phyloP scores from a whole-genome alignment of 192 early-diverging fungal genomes.

The Backusella liffmaniae region DNA sequence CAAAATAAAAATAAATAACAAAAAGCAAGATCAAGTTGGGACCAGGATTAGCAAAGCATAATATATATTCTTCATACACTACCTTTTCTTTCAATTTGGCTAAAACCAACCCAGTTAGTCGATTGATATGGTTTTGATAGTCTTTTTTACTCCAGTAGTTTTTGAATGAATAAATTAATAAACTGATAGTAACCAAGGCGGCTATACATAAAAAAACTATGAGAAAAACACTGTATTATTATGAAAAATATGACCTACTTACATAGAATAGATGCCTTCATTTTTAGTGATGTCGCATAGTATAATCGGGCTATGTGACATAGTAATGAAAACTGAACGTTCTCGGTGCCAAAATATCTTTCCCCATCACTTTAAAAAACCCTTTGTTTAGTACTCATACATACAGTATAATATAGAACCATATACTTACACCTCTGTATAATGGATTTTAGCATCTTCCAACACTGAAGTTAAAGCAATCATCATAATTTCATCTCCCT shows the following conservation, averaged over 20 bases:
- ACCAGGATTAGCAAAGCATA: not conserved
- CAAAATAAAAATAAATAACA: not conserved
- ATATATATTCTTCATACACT: not conserved
- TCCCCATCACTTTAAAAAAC: not conserved
- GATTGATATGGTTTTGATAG: not conserved
- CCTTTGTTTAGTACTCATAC: not conserved
- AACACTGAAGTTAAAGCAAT: constrained; percentile 8
- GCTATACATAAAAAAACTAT: not conserved
- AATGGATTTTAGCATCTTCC: not conserved
- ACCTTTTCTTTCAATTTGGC: constrained; percentile 3
- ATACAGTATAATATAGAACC: not conserved
- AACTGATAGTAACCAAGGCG: not conserved
- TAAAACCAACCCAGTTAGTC: not conserved
- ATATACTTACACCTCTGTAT: constrained; percentile 5
- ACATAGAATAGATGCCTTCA: constrained; percentile 2
- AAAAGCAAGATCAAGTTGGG: not conserved
- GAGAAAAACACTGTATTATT: not conserved
- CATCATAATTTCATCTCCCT: constrained; percentile 5
- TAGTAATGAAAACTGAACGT: not conserved
- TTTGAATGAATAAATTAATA: not conserved
- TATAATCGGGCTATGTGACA: not conserved
- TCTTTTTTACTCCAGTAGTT: not conserved
- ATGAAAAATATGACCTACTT: not conserved
- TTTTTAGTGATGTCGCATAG: not conserved
- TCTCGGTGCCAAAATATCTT: not conserved